Base-by-base conservation (phyloP, 2,329 filamentous ascomycete species). In the Endoconidiophora polonica region DNA sequence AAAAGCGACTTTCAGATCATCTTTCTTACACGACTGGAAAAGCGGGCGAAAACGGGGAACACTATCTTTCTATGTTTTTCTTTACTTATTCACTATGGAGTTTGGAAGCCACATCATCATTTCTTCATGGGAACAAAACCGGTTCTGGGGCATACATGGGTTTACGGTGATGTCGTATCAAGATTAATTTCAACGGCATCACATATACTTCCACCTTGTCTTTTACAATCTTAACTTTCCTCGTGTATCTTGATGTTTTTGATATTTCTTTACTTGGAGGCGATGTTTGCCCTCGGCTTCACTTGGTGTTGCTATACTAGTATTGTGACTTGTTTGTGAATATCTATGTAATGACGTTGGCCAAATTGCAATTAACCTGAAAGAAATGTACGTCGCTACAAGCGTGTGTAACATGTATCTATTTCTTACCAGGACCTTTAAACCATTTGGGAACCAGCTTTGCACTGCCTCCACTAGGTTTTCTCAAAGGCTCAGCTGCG, bases 341-440 rank as follows among this genome's bases (percentile, higher is more conserved):
- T 43, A 46, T 42, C 16, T 36, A 42, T 50, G 23, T 24, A 16
- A 16, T 20, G 12, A 20, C 46, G 6, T 39, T 26, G 12, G 5
- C 16, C 23, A 20, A 39, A 20, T 39, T 9, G 16, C 16, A 18
- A 18, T 18, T 18, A 18, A 18, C 16, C 16, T 18, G 16, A 18
- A 18, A 18, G 16, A 18, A 12, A 44, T 29, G 14, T 12, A 33
- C 29, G 23, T 26, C 14, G 29, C 43, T n/a, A 45, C 18, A 10
- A 39, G 20, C 41, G 9, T 20, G 22, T 29, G 16, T 24, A 37
- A 20, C 12, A 10, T 41, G 45, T 22, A 4, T 48, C 49, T 56
- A 83, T 67, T 86, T 87, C 72, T 84, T 87, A 5, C 76, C 77
- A 26, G 78, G 70, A 50, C 82, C 65, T 62, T 83, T 83, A 39